Base-by-base conservation (phyloP, 129 eudicot species). In the Artemisia argyi region DNA sequence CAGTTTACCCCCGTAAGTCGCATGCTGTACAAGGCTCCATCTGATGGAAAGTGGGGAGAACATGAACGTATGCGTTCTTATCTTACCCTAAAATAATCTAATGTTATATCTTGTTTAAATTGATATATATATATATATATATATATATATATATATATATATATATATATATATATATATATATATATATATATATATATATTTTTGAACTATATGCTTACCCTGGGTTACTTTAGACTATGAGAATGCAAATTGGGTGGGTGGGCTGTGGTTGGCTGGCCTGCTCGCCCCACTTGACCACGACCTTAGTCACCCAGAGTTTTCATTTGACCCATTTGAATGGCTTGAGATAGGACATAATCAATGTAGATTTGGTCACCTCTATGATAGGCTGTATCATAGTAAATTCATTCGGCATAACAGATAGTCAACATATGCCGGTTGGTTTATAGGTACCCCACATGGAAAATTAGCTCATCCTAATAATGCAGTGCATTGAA, bases 41-140 rank as follows among this genome's bases (percentile, higher is more conserved):
- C 98, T 18, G 98, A 94, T 70, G 98, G 98, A 28, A 94, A 90
- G 79, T 94, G 98, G 98, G 98, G 98, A 54, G 98, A 94, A 80
- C 98, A 94, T 76, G 98, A 94, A 87, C 80, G 98, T 93, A 84
- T 82, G 14, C 11, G 54, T 54, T 26, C 53, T 69, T 66, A 42
- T 32, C 18, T 68, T 15, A 11, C 62, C 52, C 39, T 47, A 6
- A 8, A 6, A 14, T 15, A 1, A 44, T 18, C 20, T 17, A 24
- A 52, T 65, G 28, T 19, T 7, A 14, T 52, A 13, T 9, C 9
- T 35, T 17, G 12, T 15, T 61, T 71, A 15, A 17, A 46, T 49
- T 5, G 17, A 60, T 9, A n/a, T n/a, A n/a, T n/a, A n/a, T n/a
- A n/a, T n/a, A n/a, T n/a, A n/a, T n/a, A n/a, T n/a, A n/a, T n/a